Evolutionary conservation across 1,284 basidiomycete genomes (phyloP).

Genomic region (Spongiforma sp.): DNA sequence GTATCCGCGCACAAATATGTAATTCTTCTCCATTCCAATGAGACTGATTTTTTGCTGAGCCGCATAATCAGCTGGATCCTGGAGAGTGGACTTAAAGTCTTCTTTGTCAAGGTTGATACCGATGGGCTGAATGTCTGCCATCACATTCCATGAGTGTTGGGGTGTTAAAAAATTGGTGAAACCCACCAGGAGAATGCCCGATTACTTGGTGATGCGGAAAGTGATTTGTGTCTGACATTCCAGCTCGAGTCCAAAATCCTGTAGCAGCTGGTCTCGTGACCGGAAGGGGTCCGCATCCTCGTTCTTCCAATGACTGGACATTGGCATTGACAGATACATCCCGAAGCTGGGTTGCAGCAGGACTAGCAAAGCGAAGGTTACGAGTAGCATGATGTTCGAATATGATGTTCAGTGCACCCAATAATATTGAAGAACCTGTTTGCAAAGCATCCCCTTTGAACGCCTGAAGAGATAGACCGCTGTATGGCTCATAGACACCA

Average conservation of each 20-base stretch:
- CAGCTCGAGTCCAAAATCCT: conserved; percentile 19
- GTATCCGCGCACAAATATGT: conserved; percentile 20
- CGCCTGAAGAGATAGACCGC: conserved; percentile 12
- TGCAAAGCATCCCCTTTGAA: not conserved
- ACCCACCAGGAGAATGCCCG: conserved; percentile 14
- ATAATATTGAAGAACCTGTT: not conserved
- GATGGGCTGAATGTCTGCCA: conserved; percentile 16
- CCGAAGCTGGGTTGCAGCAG: conserved; percentile 4
- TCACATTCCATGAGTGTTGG: not conserved
- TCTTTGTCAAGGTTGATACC: conserved; percentile 1
- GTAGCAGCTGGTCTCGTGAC: conserved; percentile 15
- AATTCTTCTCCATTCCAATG: conserved; percentile 10
- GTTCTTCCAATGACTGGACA: not conserved
- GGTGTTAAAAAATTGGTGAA: not conserved
- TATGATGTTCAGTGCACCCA: conserved; percentile 20
- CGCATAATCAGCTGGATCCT: conserved; percentile 12
- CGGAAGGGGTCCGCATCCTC: conserved; percentile 7
- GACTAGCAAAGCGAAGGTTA: conserved; percentile 19
- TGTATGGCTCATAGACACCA: conserved; percentile 10
- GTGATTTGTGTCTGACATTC: conserved; percentile 1
- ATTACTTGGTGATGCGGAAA: conserved; percentile 9
- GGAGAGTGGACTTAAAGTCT: conserved; percentile 1
- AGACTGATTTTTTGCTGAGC: conserved; percentile 2
- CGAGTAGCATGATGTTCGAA: conserved; percentile 17
- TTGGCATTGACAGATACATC: not conserved